A percentile compares a stretch with the other conserved stretches of the same genome.
Conservation (phyloP, 164 flowering plant species). For the Vitis amurensis region DNA sequence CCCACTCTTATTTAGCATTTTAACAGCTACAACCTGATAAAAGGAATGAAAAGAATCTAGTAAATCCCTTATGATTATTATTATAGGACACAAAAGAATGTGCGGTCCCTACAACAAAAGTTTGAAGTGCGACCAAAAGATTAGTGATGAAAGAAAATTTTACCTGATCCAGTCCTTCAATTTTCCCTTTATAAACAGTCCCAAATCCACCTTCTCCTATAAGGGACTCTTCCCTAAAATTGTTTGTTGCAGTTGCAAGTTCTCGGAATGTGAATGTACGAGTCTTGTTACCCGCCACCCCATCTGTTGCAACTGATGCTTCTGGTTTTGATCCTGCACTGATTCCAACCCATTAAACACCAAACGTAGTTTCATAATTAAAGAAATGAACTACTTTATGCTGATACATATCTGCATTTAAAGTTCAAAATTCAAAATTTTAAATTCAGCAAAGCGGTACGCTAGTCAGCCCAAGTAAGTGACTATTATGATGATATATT, state of each 20-base stretch:
- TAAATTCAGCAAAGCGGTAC: no score
- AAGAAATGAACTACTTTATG: no score
- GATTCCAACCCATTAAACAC: not conserved
- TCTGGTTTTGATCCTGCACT: not conserved
- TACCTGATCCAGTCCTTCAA: conserved; percentile 25
- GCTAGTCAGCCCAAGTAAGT: no score
- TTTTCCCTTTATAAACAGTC: conserved; percentile 24
- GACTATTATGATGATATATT: no score
- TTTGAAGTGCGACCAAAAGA: no score
- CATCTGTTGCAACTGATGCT: not conserved
- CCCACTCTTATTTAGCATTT: conserved; percentile 22
- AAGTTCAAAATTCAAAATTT: no score
- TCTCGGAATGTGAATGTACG: conserved; percentile 24
- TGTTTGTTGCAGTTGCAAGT: conserved; percentile 30
- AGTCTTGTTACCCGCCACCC: not conserved
- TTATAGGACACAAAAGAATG: not conserved
- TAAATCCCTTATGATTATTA: not conserved
- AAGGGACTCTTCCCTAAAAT: conserved; percentile 20
- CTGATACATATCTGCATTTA: no score
- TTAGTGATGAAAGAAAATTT: not conserved
- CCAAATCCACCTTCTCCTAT: conserved; percentile 41
- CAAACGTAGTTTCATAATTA: no score
- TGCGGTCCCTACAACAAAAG: not conserved
- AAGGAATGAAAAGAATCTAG: not conserved
- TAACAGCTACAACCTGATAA: conserved; percentile 29